phyloP scores from a whole-genome alignment of 2,329 filamentous ascomycete species.

The Trematosphaeria pertusa region DNA sequence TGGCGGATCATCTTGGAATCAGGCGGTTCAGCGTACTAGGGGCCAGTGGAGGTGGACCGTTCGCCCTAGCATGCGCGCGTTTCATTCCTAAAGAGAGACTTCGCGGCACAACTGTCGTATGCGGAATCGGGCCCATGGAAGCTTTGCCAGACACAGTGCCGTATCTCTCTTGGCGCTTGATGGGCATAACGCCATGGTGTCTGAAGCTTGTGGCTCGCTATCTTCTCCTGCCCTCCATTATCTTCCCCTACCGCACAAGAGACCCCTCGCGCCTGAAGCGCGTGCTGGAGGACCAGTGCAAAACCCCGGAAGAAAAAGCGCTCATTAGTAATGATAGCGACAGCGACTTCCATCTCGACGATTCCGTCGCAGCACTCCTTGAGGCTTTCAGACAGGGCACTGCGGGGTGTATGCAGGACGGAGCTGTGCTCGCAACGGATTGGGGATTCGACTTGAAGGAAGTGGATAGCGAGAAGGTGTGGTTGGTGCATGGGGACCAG shows the following conservation, averaged over 20 bases:
- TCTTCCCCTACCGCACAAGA: conserved; percentile 20
- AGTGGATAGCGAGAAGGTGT: conserved; percentile 21
- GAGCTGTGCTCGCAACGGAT: conserved; percentile 18
- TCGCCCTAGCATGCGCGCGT: conserved; percentile 22
- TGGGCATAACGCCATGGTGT: conserved; percentile 15
- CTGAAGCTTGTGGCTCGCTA: conserved; percentile 18
- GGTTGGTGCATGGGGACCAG: conserved; percentile 29
- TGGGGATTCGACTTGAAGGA: conserved; percentile 30
- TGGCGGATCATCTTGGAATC: conserved; percentile 17
- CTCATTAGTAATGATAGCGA: conserved; percentile 13
- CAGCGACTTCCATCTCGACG: conserved; percentile 22
- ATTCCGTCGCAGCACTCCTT: conserved; percentile 21
- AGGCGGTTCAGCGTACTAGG: conserved; percentile 19
- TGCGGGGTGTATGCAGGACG: conserved; percentile 22
- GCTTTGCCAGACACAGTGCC: conserved; percentile 16
- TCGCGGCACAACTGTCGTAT: conserved; percentile 18
- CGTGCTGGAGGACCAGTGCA: conserved; percentile 25
- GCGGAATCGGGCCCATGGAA: conserved; percentile 27
- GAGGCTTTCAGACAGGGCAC: conserved; percentile 27
- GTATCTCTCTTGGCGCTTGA: conserved; percentile 19
- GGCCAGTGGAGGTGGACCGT: conserved; percentile 21
- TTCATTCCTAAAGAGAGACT: conserved; percentile 22
- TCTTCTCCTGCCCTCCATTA: conserved; percentile 21
- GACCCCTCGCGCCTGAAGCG: conserved; percentile 26
- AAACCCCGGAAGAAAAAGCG: conserved; percentile 27